These are phyloP conservation scores for Talaromyces sp. DNA, from an alignment of 2,329 filamentous ascomycete species.

Conservation along the genomic window DNA sequence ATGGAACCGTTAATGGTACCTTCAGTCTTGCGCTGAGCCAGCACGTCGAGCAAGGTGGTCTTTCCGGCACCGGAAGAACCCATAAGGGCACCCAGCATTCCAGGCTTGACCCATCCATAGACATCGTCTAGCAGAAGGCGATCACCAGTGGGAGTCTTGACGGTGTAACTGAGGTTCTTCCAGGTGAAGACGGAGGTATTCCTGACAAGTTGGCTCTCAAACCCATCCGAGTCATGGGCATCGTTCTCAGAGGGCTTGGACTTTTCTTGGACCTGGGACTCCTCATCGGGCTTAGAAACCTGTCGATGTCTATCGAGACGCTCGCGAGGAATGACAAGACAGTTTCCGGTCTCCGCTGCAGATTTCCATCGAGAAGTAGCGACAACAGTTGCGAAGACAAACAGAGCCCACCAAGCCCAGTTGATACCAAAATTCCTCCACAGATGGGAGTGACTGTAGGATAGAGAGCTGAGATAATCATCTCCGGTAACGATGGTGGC, in stretches of 20 bases:
- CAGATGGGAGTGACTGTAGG: conserved; percentile 55
- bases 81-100: conserved; percentile 17
- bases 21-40: conserved; percentile 15
- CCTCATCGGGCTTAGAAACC: conserved; percentile 48
- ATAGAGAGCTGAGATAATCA: conserved; percentile 60
- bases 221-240: conserved; percentile 13
- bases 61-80: conserved; percentile 16
- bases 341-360: conserved; percentile 55
- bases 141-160: conserved; percentile 13
- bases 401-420: conserved; percentile 66
- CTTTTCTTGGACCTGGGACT: conserved; percentile 43
- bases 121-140: conserved; percentile 13
- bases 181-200: conserved; percentile 18
- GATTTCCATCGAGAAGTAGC: conserved; percentile 61
- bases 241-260: conserved; percentile 21
- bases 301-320: not conserved
- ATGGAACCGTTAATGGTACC: conserved; percentile 13
- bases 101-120: conserved; percentile 16
- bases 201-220: conserved; percentile 12
- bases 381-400: conserved; percentile 60
- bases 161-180: conserved; percentile 14
- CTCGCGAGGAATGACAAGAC: conserved; percentile 65
- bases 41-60: conserved; percentile 13
- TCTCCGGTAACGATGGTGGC: conserved; percentile 57
- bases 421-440: conserved; percentile 66